A percentile compares a stretch with the other conserved stretches of the same genome.
These are phyloP conservation scores for Trypanosoma theileri DNA, from an alignment of 208 protist genomes.

Conservation along the genomic window DNA sequence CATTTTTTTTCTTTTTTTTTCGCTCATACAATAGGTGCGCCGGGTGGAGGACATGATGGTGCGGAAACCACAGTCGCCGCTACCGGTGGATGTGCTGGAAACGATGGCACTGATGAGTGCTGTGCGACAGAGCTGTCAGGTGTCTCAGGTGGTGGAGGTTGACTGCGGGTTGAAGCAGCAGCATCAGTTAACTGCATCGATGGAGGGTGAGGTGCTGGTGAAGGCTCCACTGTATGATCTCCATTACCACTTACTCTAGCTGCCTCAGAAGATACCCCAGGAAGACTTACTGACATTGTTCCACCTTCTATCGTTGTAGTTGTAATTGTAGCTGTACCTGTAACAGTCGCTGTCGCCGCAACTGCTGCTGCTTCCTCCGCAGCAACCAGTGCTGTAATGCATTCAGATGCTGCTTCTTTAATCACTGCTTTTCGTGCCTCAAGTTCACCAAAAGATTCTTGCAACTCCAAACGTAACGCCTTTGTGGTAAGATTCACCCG, in stretches of 20 bases:
- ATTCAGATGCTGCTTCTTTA: slow-evolving; percentile 62
- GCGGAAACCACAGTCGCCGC: slow-evolving; percentile 1
- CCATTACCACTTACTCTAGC: background rate
- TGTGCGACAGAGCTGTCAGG: slow-evolving; percentile 7
- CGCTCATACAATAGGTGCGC: slow-evolving; percentile 8
- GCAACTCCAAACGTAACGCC: slow-evolving; percentile 57
- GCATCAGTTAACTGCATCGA: background rate
- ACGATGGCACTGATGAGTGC: background rate
- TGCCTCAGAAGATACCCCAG: background rate
- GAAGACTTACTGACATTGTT: background rate
- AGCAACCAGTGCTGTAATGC: slow-evolving; percentile 56
- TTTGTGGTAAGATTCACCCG: slow-evolving; percentile 61
- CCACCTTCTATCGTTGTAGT: background rate
- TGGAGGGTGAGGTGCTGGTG: slow-evolving; percentile 6
- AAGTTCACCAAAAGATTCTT: slow-evolving; percentile 51
- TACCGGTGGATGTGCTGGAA: slow-evolving; percentile 12
- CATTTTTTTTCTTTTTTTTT: background rate
- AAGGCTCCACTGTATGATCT: slow-evolving; percentile 12
- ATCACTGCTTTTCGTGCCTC: slow-evolving; percentile 60
- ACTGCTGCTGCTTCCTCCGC: slow-evolving; percentile 44
- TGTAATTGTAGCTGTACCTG: background rate
- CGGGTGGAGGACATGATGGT: background rate
- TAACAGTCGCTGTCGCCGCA: background rate
- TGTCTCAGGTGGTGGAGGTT: slow-evolving; percentile 5
- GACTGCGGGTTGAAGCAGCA: slow-evolving; percentile 5